Evolutionary conservation across 129 eudicot species (phyloP), one percentile per base, ranked within the genome.

Genomic region (Pseudognaphalium luteoalbum): DNA sequence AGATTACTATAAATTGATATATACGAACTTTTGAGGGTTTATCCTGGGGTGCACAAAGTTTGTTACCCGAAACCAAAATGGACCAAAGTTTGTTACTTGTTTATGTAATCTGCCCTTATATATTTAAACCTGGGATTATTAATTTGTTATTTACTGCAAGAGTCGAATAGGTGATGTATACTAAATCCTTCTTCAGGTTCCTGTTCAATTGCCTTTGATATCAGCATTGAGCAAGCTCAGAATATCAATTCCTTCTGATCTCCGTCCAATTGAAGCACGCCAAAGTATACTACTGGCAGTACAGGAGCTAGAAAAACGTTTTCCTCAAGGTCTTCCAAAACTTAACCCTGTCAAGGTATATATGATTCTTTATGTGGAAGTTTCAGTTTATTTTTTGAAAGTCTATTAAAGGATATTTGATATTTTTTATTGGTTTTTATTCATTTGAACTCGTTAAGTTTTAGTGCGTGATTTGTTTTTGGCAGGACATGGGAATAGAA

Each of bases 251-350:
- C 96, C 99, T 69, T 72, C 96, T 70, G 99, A 95, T 74, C 91
- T 95, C 54, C 92, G 99, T 47, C 99, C 99, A 47, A 39, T 75
- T 41, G 99, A 95, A 82, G 92, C 90, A 28, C 82, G 99, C 62
- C 90, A 95, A 80, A 89, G 83, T 77, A 79, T 91, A 66, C 87
- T 95, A 29, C 82, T 91, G 76, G 97, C 96, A n/a, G 90, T 95
- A 21, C 89, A 95, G 72, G 97, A 95, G 83, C 93, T 95, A 59
- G 95, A 80, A 66, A 95, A 83, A 74, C 97, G 99, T 39, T 95
- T 87, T 74, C 94, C 97, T 57, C 90, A 86, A 82, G 99, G 99
- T 72, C 89, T 95, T 62, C 99, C 99, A 73, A 95, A 91, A 85
- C 99, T 95, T 74, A 89, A 95, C 75, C 99, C 97, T 67, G 94